Conservation (phyloP, 2,329 filamentous ascomycete genomes). For the Aspergillus tubingensis region DNA sequence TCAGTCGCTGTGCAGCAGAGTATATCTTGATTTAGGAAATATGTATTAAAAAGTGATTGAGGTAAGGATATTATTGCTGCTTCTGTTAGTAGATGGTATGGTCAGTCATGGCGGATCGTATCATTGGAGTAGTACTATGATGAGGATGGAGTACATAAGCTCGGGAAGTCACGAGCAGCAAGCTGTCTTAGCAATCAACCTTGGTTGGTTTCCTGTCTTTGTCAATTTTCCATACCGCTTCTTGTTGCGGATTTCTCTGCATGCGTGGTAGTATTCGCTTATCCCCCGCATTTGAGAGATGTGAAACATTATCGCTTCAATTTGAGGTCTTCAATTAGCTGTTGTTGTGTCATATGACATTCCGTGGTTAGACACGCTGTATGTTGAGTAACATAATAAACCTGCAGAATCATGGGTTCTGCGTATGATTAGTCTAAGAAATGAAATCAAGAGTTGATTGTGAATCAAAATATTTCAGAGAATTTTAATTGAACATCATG, state of each 20-base stretch:
- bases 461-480: too few species aligned
- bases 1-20: not conserved
- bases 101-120: not conserved
- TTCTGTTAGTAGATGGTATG: not conserved
- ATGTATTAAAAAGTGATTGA: not conserved
- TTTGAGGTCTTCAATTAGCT: not conserved
- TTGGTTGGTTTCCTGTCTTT: not conserved
- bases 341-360: not conserved
- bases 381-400: not conserved
- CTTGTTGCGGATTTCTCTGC: not conserved
- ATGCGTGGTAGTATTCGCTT: not conserved
- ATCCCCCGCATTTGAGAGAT: not conserved
- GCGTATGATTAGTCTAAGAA: not conserved
- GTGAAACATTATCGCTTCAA: not conserved
- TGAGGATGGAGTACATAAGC: constrained; percentile 2
- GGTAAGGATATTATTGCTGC: not conserved
- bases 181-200: not conserved
- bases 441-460: not conserved
- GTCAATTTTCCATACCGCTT: not conserved
- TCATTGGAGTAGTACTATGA: not conserved
- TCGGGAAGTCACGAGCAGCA: constrained; percentile 2
- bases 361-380: not conserved
- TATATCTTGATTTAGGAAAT: not conserved
- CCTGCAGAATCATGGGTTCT: not conserved
- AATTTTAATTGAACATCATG: too few species aligned